phyloP scores from a whole-genome alignment of 1,139 yeast species.

The Diutina pseudorugosa region DNA sequence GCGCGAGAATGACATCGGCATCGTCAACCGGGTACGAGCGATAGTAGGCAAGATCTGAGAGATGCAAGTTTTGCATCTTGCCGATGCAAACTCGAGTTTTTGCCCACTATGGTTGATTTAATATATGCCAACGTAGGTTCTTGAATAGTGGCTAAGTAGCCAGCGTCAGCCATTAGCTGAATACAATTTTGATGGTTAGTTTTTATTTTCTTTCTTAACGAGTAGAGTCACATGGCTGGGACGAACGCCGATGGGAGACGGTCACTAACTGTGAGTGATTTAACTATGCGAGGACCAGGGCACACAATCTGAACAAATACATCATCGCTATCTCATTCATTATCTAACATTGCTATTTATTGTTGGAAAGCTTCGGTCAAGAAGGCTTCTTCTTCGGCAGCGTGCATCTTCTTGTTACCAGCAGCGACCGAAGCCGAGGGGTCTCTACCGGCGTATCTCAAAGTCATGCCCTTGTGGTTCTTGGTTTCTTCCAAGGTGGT shows the following conservation, averaged over 20 bases:
- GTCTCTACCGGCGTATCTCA: constrained; percentile 94
- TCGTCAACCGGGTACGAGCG: neutral
- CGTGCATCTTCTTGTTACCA: constrained; percentile 84
- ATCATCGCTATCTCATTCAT: neutral
- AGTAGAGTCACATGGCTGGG: neutral
- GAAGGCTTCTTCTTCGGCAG: constrained; percentile 81
- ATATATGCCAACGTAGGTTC: no score
- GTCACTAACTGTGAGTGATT: neutral
- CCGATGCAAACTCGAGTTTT: no score
- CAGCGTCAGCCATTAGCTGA: no score
- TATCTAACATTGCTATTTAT: constrained; percentile 3
- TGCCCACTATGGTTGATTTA: no score
- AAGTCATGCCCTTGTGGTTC: constrained; percentile 39
- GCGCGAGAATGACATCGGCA: neutral
- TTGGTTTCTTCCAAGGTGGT: constrained; percentile 69
- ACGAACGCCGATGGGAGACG: no score
- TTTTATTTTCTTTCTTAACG: no score
- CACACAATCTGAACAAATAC: neutral
- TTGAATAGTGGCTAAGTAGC: no score
- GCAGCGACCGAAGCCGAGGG: constrained; percentile 99
- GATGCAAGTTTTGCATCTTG: neutral
- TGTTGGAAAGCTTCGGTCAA: constrained; percentile 60
- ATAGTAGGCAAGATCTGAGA: neutral
- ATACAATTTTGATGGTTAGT: no score
- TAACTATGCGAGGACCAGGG: neutral